phyloP scores from a whole-genome alignment of 2,329 filamentous ascomycete species.

The Scleromitrula shiraiana region DNA sequence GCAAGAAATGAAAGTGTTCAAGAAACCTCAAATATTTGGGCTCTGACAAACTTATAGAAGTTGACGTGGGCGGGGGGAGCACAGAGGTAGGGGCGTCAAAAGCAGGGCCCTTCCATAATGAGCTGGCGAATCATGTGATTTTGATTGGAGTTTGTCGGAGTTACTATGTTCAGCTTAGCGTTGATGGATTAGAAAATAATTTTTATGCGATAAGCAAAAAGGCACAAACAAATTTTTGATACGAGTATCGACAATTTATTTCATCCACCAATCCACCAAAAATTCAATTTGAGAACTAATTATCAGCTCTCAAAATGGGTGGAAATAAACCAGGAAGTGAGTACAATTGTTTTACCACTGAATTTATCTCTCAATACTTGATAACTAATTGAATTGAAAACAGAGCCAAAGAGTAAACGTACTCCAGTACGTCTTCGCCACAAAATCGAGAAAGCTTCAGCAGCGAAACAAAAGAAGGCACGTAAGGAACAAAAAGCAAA shows the following conservation, averaged over 20 bases:
- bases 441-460: conserved; percentile 91
- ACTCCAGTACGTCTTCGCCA: conserved; percentile 80
- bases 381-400: conserved; percentile 14
- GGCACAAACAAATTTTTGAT: conserved; percentile 5
- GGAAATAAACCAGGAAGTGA: conserved; percentile 31
- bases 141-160: not conserved
- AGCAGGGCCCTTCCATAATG: not conserved
- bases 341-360: conserved; percentile 6
- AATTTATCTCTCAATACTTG: not conserved
- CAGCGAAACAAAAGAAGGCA: conserved; percentile 82
- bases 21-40: not conserved
- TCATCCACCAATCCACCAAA: not conserved
- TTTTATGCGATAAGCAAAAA: conserved; percentile 9
- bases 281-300: conserved; percentile 6
- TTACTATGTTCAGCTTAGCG: not conserved
- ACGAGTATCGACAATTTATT: not conserved
- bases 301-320: conserved; percentile 23
- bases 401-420: conserved; percentile 94
- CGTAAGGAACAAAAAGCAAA: conserved; percentile 92
- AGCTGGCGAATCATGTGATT: conserved; percentile 5
- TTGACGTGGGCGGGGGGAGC: conserved; percentile 5
- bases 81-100: conserved; percentile 8
- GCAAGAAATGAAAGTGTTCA: not conserved
- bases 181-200: conserved; percentile 8
- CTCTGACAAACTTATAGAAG: not conserved